These are phyloP conservation scores for Trichoderma gamsii DNA, from an alignment of 495 filamentous ascomycete genomes.

Conservation along the genomic window DNA sequence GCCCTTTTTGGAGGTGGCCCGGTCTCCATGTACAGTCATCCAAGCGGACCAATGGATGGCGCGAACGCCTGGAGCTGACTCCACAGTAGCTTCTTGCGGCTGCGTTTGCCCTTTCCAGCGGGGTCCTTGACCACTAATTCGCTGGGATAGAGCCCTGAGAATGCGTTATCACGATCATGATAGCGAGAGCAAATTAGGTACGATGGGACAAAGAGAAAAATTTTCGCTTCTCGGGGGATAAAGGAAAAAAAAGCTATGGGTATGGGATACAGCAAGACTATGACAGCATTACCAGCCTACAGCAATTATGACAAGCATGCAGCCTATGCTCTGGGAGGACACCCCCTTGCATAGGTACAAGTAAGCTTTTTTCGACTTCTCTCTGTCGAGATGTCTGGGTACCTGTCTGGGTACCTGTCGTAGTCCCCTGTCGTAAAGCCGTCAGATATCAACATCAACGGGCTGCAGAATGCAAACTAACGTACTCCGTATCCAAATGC, in stretches of 20 bases:
- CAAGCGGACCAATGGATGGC: not conserved
- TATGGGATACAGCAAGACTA: too few species aligned
- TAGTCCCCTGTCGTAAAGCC: too few species aligned
- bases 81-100: conserved; percentile 8
- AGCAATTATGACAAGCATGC: too few species aligned
- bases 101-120: conserved; percentile 6
- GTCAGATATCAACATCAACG: not conserved
- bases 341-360: too few species aligned
- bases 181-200: not conserved
- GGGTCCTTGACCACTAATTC: not conserved
- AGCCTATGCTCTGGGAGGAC: too few species aligned
- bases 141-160: not conserved
- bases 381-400: too few species aligned
- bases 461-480: not conserved
- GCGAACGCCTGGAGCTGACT: not conserved
- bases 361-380: too few species aligned
- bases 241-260: not conserved
- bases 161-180: not conserved
- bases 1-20: conserved; percentile 9
- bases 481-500: not conserved
- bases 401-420: too few species aligned
- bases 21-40: not conserved
- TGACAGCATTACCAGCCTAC: too few species aligned
- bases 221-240: not conserved
- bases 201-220: not conserved